Percentiles rank a stretch among this genome's conserved stretches.
phyloP scores from a whole-genome alignment of 257 asterid species.

The Solanum dulcamara region DNA sequence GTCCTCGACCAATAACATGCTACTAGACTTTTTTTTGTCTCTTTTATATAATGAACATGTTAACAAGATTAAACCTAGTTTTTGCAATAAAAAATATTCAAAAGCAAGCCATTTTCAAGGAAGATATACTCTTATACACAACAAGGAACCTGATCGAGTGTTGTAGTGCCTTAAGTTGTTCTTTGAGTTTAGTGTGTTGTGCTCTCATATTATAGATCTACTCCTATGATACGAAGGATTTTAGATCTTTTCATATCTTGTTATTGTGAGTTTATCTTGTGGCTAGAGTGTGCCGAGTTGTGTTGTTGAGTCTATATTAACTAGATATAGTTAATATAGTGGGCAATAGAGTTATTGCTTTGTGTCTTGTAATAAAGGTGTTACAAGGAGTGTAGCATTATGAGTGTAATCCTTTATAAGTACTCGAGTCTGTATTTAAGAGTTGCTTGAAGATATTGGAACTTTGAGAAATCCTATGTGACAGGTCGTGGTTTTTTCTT shows the following conservation, averaged over 20 bases:
- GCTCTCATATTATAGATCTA: background rate
- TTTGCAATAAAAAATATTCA: no score
- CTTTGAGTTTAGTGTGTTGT: background rate
- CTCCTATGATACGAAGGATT: background rate
- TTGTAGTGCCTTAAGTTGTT: background rate
- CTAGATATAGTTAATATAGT: background rate
- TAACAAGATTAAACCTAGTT: no score
- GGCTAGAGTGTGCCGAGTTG: background rate
- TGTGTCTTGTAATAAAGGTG: background rate
- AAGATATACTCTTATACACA: background rate
- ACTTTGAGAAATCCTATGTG: no score
- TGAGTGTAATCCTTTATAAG: background rate
- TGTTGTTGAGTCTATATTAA: background rate
- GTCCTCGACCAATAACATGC: background rate
- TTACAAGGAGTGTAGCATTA: background rate
- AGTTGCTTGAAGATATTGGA: no score
- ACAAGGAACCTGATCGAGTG: background rate
- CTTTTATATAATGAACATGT: background rate
- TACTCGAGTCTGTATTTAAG: no score
- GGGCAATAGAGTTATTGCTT: no score
- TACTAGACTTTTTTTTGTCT: background rate
- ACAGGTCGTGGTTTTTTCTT: no score
- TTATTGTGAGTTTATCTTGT: background rate
- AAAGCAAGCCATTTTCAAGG: background rate
- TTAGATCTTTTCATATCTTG: background rate